A percentile compares a stretch with the other conserved stretches of the same genome.
Conservation (phyloP, 169 alveolate species). For the Plasmodium berghei region DNA sequence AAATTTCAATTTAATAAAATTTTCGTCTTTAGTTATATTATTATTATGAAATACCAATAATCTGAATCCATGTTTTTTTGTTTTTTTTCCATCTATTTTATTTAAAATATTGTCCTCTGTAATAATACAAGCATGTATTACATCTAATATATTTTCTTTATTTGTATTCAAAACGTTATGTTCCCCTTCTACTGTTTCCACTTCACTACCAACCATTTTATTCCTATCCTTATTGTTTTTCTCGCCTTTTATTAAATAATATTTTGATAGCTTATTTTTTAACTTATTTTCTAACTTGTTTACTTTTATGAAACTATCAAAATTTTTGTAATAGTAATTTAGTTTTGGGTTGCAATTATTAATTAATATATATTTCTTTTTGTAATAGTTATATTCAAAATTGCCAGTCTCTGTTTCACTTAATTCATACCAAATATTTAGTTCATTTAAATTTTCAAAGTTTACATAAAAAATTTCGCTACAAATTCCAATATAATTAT, state of each 20-base stretch:
- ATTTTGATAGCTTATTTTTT: too few species aligned
- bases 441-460: constrained; percentile 51
- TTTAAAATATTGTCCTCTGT: constrained; percentile 6
- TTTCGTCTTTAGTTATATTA: constrained; percentile 34
- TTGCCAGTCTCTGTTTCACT: background rate
- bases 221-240: background rate
- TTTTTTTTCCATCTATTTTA: constrained; percentile 29
- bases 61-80: constrained; percentile 45
- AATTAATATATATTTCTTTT: constrained; percentile 20
- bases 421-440: constrained; percentile 40
- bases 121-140: constrained; percentile 36
- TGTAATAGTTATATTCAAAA: constrained; percentile 57
- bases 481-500: constrained; percentile 51
- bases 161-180: background rate
- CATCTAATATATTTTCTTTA: constrained; percentile 4
- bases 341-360: constrained; percentile 22
- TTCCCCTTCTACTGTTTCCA: background rate
- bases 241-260: background rate
- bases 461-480: constrained; percentile 22
- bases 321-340: constrained; percentile 42
- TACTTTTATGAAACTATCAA: constrained; percentile 39
- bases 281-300: constrained; percentile 14
- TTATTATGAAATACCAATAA: constrained; percentile 53
- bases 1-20: constrained; percentile 36
- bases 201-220: background rate